Conservation (phyloP, 768 basidiomycete species). For the Mycena metata region DNA sequence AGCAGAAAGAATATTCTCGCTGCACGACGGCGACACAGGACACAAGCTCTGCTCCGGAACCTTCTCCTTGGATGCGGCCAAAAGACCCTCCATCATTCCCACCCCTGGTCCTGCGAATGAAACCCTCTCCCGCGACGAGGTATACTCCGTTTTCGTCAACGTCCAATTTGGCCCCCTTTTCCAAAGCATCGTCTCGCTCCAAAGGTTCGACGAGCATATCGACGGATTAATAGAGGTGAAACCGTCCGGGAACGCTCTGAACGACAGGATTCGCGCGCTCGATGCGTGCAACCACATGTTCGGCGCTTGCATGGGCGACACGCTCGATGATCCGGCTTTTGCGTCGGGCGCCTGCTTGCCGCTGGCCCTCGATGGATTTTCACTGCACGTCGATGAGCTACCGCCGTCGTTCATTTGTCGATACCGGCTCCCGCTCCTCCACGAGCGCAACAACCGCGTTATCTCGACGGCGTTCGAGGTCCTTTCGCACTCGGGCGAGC, state of each 20-base stretch:
- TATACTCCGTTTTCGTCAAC: constrained; percentile 50
- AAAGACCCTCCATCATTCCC: background rate
- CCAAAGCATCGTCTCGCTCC: constrained; percentile 47
- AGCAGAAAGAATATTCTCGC: constrained; percentile 40
- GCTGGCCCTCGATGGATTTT: constrained; percentile 49
- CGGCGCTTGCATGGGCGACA: constrained; percentile 40
- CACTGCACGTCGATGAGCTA: constrained; percentile 42
- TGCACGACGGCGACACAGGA: constrained; percentile 41
- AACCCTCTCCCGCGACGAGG: constrained; percentile 6
- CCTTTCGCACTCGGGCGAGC: constrained; percentile 45
- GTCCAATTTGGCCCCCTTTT: constrained; percentile 50
- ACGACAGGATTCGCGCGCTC: constrained; percentile 51
- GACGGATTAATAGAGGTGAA: constrained; percentile 46
- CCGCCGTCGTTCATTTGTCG: constrained; percentile 51
- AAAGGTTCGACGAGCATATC: constrained; percentile 48
- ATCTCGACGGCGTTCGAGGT: constrained; percentile 48
- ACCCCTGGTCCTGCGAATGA: background rate
- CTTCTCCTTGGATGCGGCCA: constrained; percentile 16
- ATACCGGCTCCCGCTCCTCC: constrained; percentile 49
- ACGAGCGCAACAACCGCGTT: constrained; percentile 45
- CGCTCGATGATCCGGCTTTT: constrained; percentile 38
- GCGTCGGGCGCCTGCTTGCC: constrained; percentile 49
- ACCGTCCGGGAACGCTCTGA: constrained; percentile 39
- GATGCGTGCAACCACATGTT: constrained; percentile 54
- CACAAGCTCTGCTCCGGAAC: constrained; percentile 49